A percentile compares a stretch with the other conserved stretches of the same genome.
These are phyloP conservation scores for Rasamsonia emersonii DNA, from an alignment of 2,329 filamentous ascomycete genomes.

Conservation along the genomic window DNA sequence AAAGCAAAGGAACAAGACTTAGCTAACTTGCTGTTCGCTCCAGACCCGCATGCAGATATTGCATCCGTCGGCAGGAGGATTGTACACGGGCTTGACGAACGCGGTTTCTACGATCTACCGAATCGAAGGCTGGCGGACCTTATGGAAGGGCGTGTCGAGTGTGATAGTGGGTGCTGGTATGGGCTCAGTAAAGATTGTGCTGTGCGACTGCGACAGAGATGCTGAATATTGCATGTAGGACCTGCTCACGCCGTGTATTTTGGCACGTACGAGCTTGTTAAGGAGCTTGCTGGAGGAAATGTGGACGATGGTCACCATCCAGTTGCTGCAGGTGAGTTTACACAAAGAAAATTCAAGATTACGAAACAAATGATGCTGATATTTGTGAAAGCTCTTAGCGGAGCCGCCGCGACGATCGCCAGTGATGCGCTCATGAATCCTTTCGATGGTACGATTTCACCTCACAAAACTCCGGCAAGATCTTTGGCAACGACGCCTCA, in stretches of 20 bases:
- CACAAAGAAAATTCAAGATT: not conserved
- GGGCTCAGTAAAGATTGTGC: conserved; percentile 18
- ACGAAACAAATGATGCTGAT: conserved; percentile 19
- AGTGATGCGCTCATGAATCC: conserved; percentile 99
- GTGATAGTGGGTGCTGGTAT: conserved; percentile 89
- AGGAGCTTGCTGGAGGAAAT: conserved; percentile 92
- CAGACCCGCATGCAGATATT: conserved; percentile 98
- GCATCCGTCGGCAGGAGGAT: conserved; percentile 68
- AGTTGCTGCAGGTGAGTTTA: conserved; percentile 69
- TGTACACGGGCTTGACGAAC: conserved; percentile 85
- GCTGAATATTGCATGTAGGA: conserved; percentile 46
- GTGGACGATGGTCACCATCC: conserved; percentile 77
- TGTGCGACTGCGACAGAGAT: conserved; percentile 2
- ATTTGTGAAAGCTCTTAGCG: conserved; percentile 64
- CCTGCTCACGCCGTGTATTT: conserved; percentile 98
- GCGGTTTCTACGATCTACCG: conserved; percentile 87
- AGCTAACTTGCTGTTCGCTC: conserved; percentile 6
- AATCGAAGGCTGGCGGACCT: conserved; percentile 77
- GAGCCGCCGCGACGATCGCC: conserved; percentile 89
- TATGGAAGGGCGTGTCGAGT: conserved; percentile 96
- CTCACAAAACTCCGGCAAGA: too few relatives aligned
- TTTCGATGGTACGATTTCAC: conserved; percentile 92
- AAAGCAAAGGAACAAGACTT: conserved; percentile 4
- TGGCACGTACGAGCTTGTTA: conserved; percentile 93
- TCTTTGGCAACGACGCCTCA: conserved; percentile 4